phyloP scores from a whole-genome alignment of 805 yeast genomes.

The Torulaspora franciscae region DNA sequence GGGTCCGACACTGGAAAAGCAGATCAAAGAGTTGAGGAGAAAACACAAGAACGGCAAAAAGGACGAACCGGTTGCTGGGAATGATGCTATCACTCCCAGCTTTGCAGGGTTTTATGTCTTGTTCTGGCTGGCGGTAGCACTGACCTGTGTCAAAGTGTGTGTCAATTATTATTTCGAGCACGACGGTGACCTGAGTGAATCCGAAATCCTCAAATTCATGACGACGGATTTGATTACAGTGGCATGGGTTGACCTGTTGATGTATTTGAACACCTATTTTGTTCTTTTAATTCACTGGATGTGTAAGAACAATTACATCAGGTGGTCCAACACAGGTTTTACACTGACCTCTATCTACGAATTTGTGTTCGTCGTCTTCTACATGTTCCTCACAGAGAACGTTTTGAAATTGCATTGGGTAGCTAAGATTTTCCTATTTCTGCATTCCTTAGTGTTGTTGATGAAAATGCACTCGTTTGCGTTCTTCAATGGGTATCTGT shows the following conservation, averaged over 20 bases:
- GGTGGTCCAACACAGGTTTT: slow-evolving; percentile 68
- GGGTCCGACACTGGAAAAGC: slow-evolving; percentile 32
- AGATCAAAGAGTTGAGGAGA: slow-evolving; percentile 15
- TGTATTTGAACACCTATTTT: slow-evolving; percentile 68
- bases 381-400: slow-evolving; percentile 53
- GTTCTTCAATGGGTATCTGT: slow-evolving; percentile 85
- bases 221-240: slow-evolving; percentile 58
- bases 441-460: slow-evolving; percentile 79
- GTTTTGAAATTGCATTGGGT: slow-evolving; percentile 70
- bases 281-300: slow-evolving; percentile 54
- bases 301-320: slow-evolving; percentile 42
- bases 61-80: slow-evolving; percentile 10
- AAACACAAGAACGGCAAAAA: slow-evolving; percentile 1
- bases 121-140: slow-evolving; percentile 65
- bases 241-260: slow-evolving; percentile 64
- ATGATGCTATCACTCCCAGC: slow-evolving; percentile 17
- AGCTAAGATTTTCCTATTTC: slow-evolving; percentile 73
- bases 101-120: slow-evolving; percentile 80
- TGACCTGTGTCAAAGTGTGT: slow-evolving; percentile 49
- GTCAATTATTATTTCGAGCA: slow-evolving; percentile 48
- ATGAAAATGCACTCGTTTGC: slow-evolving; percentile 97
- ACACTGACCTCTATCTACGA: slow-evolving; percentile 55
- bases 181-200: slow-evolving; percentile 38
- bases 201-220: slow-evolving; percentile 55
- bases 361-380: slow-evolving; percentile 46